phyloP scores from a whole-genome alignment of 73 alveolate genomes.

The Tetrahymena malaccensis region DNA sequence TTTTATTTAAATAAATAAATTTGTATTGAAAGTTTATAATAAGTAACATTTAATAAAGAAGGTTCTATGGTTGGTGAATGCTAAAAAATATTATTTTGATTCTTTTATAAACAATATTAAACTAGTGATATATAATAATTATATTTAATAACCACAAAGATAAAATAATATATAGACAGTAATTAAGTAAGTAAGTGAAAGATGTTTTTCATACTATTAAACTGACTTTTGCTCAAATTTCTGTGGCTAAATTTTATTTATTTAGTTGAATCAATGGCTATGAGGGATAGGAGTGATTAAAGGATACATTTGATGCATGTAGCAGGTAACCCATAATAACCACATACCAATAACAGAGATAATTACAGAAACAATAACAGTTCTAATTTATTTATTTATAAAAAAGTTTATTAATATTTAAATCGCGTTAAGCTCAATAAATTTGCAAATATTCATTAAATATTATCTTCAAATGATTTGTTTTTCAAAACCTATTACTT shows the following conservation, averaged over 20 bases:
- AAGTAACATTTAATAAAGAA: not conserved
- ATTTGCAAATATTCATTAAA: too few species aligned
- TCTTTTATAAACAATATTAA: too few species aligned
- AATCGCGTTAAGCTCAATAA: too few species aligned
- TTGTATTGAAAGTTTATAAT: too few species aligned
- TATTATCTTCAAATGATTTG: too few species aligned
- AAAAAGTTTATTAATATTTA: not conserved
- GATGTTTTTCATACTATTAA: not conserved
- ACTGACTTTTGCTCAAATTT: not conserved
- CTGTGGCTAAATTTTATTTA: not conserved
- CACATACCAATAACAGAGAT: not conserved
- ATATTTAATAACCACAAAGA: not conserved
- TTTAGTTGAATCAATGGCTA: not conserved
- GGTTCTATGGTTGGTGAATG: not conserved
- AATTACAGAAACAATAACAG: not conserved
- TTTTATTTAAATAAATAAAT: too few species aligned
- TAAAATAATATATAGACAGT: not conserved
- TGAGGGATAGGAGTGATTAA: not conserved
- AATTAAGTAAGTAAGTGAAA: not conserved
- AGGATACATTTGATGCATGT: not conserved
- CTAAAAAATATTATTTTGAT: too few species aligned
- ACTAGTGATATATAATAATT: not conserved
- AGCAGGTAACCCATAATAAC: not conserved
- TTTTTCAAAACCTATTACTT: too few species aligned
- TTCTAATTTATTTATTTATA: not conserved